These are phyloP conservation scores for Lupinus albus DNA, from an alignment of 306 rosid species.

Conservation along the genomic window DNA sequence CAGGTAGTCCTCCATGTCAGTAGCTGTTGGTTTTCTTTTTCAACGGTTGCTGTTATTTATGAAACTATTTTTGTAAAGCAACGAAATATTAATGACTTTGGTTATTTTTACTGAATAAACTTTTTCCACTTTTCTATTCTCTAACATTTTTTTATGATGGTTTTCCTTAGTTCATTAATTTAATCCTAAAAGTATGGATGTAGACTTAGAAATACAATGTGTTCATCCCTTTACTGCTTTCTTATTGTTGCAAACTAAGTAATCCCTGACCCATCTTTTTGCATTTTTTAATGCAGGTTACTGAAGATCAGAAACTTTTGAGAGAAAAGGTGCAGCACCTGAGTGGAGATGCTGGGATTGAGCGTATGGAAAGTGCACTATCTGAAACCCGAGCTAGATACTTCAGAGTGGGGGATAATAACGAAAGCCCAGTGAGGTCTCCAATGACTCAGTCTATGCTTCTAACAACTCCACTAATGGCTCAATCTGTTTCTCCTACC, in stretches of 20 bases:
- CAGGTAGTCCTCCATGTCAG: conserved; percentile 61
- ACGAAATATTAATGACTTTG: conserved; percentile 8
- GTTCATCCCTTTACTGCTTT: conserved; percentile 29
- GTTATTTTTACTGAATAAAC: no score
- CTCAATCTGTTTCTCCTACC: conserved; percentile 44
- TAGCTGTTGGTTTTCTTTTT: conserved; percentile 20
- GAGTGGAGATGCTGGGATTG: conserved; percentile 89
- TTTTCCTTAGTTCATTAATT: background rate
- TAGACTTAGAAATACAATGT: background rate
- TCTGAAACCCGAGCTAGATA: conserved; percentile 82
- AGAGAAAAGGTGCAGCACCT: conserved; percentile 83
- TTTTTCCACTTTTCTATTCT: conserved; percentile 1
- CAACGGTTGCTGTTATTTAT: conserved; percentile 7
- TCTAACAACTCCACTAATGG: conserved; percentile 36
- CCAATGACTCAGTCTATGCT: conserved; percentile 35
- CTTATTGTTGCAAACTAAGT: conserved; percentile 29
- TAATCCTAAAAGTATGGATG: background rate
- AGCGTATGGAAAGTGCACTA: conserved; percentile 78
- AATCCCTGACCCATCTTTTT: conserved; percentile 22
- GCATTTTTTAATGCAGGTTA: conserved; percentile 54
- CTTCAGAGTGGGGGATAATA: conserved; percentile 59
- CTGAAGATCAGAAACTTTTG: conserved; percentile 75
- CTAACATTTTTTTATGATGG: background rate
- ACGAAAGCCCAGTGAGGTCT: conserved; percentile 52
- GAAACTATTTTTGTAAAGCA: background rate